Evolutionary conservation across 805 yeast genomes (phyloP).

Genomic region (Cyberlindnera subsufficiens): DNA sequence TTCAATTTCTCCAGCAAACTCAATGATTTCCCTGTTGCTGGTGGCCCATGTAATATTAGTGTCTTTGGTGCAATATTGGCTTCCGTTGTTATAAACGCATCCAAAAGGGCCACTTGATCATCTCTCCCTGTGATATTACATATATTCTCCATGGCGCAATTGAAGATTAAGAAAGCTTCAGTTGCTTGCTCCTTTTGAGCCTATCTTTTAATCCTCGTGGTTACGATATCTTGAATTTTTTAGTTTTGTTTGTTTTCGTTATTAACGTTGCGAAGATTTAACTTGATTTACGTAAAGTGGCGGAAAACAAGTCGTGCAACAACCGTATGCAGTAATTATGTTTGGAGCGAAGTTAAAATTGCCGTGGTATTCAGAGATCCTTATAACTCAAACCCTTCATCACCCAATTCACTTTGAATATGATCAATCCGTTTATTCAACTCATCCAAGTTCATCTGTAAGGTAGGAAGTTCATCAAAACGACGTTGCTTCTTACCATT

Average conservation of each 20-base stretch:
- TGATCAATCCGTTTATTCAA: constrained; percentile 1
- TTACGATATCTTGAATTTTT: background rate
- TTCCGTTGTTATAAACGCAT: constrained; percentile 10
- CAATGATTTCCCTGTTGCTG: constrained; percentile 21
- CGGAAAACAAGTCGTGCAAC: too few species aligned
- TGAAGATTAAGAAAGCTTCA: too few species aligned
- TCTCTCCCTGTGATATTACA: constrained; percentile 9
- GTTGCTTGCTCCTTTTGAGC: too few species aligned
- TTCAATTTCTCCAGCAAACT: constrained; percentile 9
- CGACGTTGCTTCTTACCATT: constrained; percentile 60
- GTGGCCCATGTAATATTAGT: constrained; percentile 14
- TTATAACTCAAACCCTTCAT: constrained; percentile 31
- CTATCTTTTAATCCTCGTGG: too few species aligned
- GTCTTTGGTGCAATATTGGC: constrained; percentile 5
- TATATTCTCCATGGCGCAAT: background rate
- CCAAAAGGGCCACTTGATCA: constrained; percentile 13
- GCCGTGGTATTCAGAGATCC: background rate
- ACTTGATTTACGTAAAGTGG: too few species aligned
- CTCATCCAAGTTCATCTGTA: constrained; percentile 45
- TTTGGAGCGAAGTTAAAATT: too few species aligned
- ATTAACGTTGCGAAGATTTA: background rate
- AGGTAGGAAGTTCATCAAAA: constrained; percentile 67
- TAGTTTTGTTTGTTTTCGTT: background rate
- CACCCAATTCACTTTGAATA: constrained; percentile 47
- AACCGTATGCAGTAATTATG: too few species aligned